Evolutionary conservation across 2,329 filamentous ascomycete genomes (phyloP), one percentile per base, ranked within the genome.

Genomic region (Emericellopsis cladophorae): DNA sequence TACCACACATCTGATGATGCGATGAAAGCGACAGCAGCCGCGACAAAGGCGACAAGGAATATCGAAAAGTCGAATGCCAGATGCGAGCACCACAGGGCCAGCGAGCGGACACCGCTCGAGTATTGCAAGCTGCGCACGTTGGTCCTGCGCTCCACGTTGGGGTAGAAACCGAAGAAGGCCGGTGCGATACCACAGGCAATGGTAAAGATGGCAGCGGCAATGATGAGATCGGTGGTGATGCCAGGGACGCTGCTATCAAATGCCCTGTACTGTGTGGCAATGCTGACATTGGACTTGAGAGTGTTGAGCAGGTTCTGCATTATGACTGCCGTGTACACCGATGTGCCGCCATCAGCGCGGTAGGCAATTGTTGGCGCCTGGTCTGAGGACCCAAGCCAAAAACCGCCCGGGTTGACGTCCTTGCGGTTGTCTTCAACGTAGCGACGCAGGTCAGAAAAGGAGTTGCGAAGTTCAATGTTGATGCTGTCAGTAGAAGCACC

Each of bases 81-180:
- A 53, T 94, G 89, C 1, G 87, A 84, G 2, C 82, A 57, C 87
- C 87, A 94, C 2, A 93, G 65, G 2, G 86, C 84, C 4, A 82
- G 63, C 2, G 82, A 78, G 16, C 83, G 71, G 31, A 92, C 85
- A 32, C 87, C 87, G 54, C 92, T 94, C 41, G 84, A 89, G 61
- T 90, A 94, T 56, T 94, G 81, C 24, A 94, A 65, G 7, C 82
- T 81, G 39, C 87, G 74, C 31, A 94, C 83, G 44, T 84, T 80
- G 41, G 77, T 68, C 7, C 84, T 64, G 15, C 85, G 71, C 58
- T 94, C 87, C 9, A 83, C 62, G 5, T 85, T 92, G 1, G 84
- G 83, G 54, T 93, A 93, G 7, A 94, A 64, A 0, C 82, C 76
- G 52, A 93, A 90, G 62, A 94, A 85, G 6, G 80, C 84, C 0